Conservation (phyloP, 139 green algal species). For the Tetraselmis striata region DNA sequence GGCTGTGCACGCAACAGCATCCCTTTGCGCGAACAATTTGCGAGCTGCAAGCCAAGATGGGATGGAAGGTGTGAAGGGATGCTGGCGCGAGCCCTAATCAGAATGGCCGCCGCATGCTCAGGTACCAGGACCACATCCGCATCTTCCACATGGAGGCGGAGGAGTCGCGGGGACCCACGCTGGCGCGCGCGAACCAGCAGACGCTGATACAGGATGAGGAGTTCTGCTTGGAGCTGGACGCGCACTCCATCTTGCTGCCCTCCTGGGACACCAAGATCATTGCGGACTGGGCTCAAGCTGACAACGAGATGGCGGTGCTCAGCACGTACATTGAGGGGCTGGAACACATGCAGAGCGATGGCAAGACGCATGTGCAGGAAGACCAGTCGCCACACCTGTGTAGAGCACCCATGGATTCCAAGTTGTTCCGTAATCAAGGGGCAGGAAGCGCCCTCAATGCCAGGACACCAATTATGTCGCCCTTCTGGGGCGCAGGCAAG, state of each 20-base stretch:
- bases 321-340: not conserved
- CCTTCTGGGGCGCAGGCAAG: not conserved
- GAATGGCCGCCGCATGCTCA: not conserved
- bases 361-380: not conserved
- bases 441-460: not conserved
- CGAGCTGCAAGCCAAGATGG: too few relatives aligned
- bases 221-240: conserved; percentile 1
- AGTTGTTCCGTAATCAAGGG: not conserved
- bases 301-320: conserved; percentile 5
- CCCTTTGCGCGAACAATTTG: too few relatives aligned
- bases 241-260: conserved; percentile 1
- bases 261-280: not conserved
- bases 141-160: not conserved
- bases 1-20: too few relatives aligned
- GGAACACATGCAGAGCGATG: not conserved
- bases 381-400: not conserved
- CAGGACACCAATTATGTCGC: not conserved
- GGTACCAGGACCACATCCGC: not conserved
- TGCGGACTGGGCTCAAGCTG: not conserved
- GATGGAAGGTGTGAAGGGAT: too few relatives aligned
- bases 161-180: not conserved
- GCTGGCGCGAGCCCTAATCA: too few relatives aligned
- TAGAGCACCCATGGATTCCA: not conserved
- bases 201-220: not conserved
- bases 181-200: not conserved